Percentiles rank a stretch among this genome's conserved stretches.
phyloP scores from a whole-genome alignment of 176 grass and related monocot genomes.

The Juncus effusus region DNA sequence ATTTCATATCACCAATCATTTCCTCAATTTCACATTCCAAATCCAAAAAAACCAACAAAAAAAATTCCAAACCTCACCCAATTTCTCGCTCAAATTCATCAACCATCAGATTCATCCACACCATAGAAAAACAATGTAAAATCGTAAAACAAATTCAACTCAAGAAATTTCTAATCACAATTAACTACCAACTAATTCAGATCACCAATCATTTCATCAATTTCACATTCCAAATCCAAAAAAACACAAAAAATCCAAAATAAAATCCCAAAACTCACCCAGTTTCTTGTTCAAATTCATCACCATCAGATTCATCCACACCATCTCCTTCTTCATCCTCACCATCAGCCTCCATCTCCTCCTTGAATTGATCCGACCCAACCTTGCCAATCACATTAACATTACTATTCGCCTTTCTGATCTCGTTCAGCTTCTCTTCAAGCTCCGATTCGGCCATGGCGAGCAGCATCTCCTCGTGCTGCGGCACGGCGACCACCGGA shows the following conservation, averaged over 20 bases:
- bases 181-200: too few relatives aligned
- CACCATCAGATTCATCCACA: conserved; percentile 83
- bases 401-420: conserved; percentile 83
- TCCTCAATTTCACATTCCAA: not conserved
- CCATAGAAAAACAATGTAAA: conserved; percentile 38
- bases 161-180: too few relatives aligned
- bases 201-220: not conserved
- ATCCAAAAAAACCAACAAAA: not conserved
- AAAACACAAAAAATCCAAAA: not conserved
- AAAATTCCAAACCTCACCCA: conserved; percentile 37
- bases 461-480: conserved; percentile 82
- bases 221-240: not conserved
- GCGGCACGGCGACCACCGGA: conserved; percentile 56
- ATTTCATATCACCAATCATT: not conserved
- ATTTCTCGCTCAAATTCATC: conserved; percentile 90
- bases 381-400: conserved; percentile 70
- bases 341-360: conserved; percentile 66
- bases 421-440: conserved; percentile 78
- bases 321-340: conserved; percentile 89
- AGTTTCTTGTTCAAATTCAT: conserved; percentile 87
- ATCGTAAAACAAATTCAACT: too few relatives aligned
- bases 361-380: conserved; percentile 46
- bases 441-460: conserved; percentile 79
- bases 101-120: conserved; percentile 80
- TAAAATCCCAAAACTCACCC: conserved; percentile 39